A percentile compares a stretch with the other conserved stretches of the same genome.
These are phyloP conservation scores for Psilocybe subaeruginosa DNA, from an alignment of 768 basidiomycete genomes.

Conservation along the genomic window DNA sequence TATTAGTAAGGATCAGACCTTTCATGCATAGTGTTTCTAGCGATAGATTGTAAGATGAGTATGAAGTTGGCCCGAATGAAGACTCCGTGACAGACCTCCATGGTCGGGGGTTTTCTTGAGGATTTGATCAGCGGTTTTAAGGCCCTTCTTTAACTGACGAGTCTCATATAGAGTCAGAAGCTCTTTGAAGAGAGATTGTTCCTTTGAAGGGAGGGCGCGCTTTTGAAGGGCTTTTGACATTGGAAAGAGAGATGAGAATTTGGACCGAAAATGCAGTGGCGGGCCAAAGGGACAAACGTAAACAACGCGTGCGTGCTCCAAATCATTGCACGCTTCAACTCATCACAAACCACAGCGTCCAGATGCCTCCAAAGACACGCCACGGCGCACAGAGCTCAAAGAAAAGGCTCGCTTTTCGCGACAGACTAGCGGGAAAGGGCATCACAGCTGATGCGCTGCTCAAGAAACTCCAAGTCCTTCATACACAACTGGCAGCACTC, in stretches of 20 bases:
- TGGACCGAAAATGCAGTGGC: slow-evolving; percentile 19
- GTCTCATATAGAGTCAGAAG: slow-evolving; percentile 87
- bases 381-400: slow-evolving; percentile 54
- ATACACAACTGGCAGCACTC: slow-evolving; percentile 74
- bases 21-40: slow-evolving; percentile 97
- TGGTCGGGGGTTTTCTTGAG: slow-evolving; percentile 96
- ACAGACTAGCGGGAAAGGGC: slow-evolving; percentile 79
- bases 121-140: slow-evolving; percentile 91
- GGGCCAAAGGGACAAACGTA: slow-evolving; percentile 31
- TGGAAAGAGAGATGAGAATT: slow-evolving; percentile 4
- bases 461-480: slow-evolving; percentile 84
- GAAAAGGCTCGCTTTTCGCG: slow-evolving; percentile 74
- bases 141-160: slow-evolving; percentile 85
- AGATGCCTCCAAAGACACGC: slow-evolving; percentile 79
- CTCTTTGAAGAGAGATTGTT: slow-evolving; percentile 84
- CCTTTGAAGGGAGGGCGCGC: slow-evolving; percentile 73
- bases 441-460: slow-evolving; percentile 80
- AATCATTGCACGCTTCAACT: slow-evolving; percentile 4
- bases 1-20: slow-evolving; percentile 82
- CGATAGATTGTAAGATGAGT: slow-evolving; percentile 4
- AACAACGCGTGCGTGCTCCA: slow-evolving; percentile 43
- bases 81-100: slow-evolving; percentile 69
- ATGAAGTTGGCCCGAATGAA: neutral
- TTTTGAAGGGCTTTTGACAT: slow-evolving; percentile 51
- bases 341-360: slow-evolving; percentile 14